These are phyloP conservation scores for Ceratobasidium sp. DNA, from an alignment of 1,284 basidiomycete genomes.

Conservation along the genomic window DNA sequence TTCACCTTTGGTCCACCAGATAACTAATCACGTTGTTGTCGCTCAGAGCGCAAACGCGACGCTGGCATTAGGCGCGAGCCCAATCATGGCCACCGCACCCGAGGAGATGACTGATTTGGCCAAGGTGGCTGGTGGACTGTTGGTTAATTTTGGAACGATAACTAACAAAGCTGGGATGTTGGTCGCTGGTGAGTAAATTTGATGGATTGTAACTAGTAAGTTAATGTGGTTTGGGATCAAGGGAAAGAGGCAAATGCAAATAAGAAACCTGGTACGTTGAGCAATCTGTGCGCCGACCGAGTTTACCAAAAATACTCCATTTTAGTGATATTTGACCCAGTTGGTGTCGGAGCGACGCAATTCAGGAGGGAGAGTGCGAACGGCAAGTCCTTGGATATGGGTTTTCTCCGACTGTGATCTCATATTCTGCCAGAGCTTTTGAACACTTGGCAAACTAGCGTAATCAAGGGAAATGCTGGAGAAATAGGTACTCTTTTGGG, in stretches of 20 bases:
- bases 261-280: slow-evolving; percentile 62
- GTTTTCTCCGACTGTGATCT: not conserved
- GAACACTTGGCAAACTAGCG: slow-evolving; percentile 84
- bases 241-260: slow-evolving; percentile 64
- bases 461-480: slow-evolving; percentile 95
- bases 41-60: slow-evolving; percentile 93
- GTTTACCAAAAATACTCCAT: not conserved
- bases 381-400: slow-evolving; percentile 46
- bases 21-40: slow-evolving; percentile 89
- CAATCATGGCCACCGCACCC: slow-evolving; percentile 90
- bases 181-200: slow-evolving; percentile 65
- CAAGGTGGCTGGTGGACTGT: slow-evolving; percentile 68
- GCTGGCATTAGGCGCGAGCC: slow-evolving; percentile 85
- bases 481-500: slow-evolving; percentile 84
- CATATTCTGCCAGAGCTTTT: slow-evolving; percentile 70
- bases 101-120: slow-evolving; percentile 85
- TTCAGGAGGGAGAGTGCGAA: slow-evolving; percentile 66
- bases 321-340: slow-evolving; percentile 85
- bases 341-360: slow-evolving; percentile 85
- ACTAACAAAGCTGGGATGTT: slow-evolving; percentile 76
- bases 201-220: slow-evolving; percentile 30
- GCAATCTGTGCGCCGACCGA: not conserved
- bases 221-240: not conserved
- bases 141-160: slow-evolving; percentile 94
- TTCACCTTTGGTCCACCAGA: slow-evolving; percentile 84